Evolutionary conservation across 2,329 filamentous ascomycete genomes (phyloP), one percentile per base, ranked within the genome.

Genomic region (Neoascochyta sp.): DNA sequence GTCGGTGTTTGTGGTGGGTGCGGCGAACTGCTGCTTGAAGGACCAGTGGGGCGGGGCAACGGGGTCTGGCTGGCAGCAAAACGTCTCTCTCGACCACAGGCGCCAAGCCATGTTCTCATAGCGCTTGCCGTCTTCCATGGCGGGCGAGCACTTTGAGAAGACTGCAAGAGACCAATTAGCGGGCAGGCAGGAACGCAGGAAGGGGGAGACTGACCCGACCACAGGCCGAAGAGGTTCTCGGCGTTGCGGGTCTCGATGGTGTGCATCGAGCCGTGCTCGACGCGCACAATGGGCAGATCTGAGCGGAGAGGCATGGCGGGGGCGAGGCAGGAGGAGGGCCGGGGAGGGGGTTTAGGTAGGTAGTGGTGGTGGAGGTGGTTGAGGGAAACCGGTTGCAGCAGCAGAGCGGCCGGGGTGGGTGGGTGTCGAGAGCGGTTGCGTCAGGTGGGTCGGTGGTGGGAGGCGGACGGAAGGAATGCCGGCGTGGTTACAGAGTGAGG

Each of bases 71-170:
- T 86, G 82, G 65, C 83, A 89, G 66, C 89, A 94, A 52, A 95
- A 87, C 8, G 86, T 90, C 62, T 96, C 89, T 54, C 88, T 78
- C 53, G 87, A 93, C 90, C 89, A 96, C 40, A 96, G 70, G 52
- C 92, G 75, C 92, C 92, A 96, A 62, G 53, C 93, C 43, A 98
- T 73, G 68, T 98, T 96, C 64, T 96, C 92, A 60, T 95, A 73
- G 56, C 92, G 76, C 58, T 86, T 81, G 34, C 92, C 92, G 65
- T 96, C 85, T 61, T 95, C 86, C 62, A 96, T 83, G 29, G 89
- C 92, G 57, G 92, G 86, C 58, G 88, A 87, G 65, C 90, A 95
- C 67, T 88, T 86, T 29, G 88, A 90, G 61, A 96, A 95, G 39
- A 96, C 88, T 92, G 58, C 22, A 38, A 17, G 8, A 31, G 27